These are phyloP conservation scores for Tothia fuscella DNA, from an alignment of 2,329 filamentous ascomycete species.

Conservation along the genomic window DNA sequence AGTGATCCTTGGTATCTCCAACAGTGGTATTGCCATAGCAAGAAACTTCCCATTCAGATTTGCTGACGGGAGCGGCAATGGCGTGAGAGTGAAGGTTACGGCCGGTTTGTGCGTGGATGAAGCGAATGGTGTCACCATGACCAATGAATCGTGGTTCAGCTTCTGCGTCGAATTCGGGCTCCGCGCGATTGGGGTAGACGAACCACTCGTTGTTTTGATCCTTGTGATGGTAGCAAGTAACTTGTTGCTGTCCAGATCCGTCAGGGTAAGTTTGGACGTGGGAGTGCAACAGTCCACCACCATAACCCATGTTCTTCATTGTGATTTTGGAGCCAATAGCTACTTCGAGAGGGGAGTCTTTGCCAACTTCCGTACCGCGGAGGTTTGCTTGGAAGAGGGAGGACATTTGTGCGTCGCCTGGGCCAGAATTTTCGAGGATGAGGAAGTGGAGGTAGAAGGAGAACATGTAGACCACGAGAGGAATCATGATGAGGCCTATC, in stretches of 20 bases:
- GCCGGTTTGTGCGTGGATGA: slow-evolving; percentile 90
- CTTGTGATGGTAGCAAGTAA: slow-evolving; percentile 99
- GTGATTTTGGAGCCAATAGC: slow-evolving; percentile 82
- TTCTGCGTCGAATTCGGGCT: slow-evolving; percentile 60
- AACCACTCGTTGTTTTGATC: slow-evolving; percentile 99
- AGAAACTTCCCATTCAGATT: slow-evolving; percentile 85
- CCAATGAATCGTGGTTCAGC: slow-evolving; percentile 62
- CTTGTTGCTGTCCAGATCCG: slow-evolving; percentile 86
- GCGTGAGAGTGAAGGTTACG: slow-evolving; percentile 94
- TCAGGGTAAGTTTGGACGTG: slow-evolving; percentile 95
- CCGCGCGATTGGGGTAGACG: slow-evolving; percentile 82
- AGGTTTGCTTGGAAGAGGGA: slow-evolving; percentile 98
- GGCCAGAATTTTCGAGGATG: slow-evolving; percentile 84
- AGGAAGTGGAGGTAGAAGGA: slow-evolving; percentile 93
- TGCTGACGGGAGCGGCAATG: slow-evolving; percentile 77
- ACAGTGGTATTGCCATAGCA: slow-evolving; percentile 92
- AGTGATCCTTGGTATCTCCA: slow-evolving; percentile 96
- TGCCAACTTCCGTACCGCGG: slow-evolving; percentile 83
- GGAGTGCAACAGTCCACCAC: slow-evolving; percentile 88
- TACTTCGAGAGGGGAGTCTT: slow-evolving; percentile 86
- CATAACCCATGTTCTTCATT: slow-evolving; percentile 98
- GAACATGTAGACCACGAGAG: slow-evolving; percentile 84
- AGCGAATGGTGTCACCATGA: slow-evolving; percentile 65
- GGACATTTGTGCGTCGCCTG: slow-evolving; percentile 99
- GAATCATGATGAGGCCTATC: slow-evolving; percentile 77